These are phyloP conservation scores for Kodamaea sagamina DNA, from an alignment of 805 yeast genomes.

Conservation along the genomic window DNA sequence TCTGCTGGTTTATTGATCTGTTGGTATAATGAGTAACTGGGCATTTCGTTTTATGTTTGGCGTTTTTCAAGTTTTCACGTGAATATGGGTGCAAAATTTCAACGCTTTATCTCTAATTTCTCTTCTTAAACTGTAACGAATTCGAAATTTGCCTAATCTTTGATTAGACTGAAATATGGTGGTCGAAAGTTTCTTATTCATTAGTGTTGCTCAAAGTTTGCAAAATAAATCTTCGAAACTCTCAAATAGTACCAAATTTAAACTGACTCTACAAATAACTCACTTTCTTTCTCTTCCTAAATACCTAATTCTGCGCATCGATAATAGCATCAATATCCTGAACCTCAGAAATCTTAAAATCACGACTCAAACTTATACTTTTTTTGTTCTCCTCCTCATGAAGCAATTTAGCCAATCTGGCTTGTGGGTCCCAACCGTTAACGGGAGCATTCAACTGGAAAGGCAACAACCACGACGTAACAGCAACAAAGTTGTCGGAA, in stretches of 20 bases:
- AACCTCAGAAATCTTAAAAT: constrained; percentile 66
- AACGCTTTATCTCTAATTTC: too few relatives aligned
- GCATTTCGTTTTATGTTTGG: not conserved
- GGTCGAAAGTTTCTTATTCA: too few relatives aligned
- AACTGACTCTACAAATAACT: not conserved
- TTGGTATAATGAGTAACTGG: constrained; percentile 16
- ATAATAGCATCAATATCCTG: constrained; percentile 68
- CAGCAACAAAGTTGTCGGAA: constrained; percentile 64
- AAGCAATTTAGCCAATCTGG: constrained; percentile 64
- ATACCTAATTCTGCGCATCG: constrained; percentile 64
- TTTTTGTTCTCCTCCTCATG: constrained; percentile 52
- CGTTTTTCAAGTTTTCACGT: not conserved
- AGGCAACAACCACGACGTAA: constrained; percentile 66
- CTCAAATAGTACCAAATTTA: too few relatives aligned
- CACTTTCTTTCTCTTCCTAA: too few relatives aligned
- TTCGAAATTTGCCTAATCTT: too few relatives aligned
- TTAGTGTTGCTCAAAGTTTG: too few relatives aligned
- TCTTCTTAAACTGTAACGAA: too few relatives aligned
- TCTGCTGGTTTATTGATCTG: constrained; percentile 23
- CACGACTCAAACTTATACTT: constrained; percentile 58
- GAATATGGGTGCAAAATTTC: too few relatives aligned
- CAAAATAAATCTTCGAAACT: too few relatives aligned
- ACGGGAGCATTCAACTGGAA: constrained; percentile 70
- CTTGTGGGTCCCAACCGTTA: constrained; percentile 72
- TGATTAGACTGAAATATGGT: too few relatives aligned